Evolutionary conservation across 495 filamentous ascomycete species (phyloP).

Genomic region (Penicillium atrosanguineum): DNA sequence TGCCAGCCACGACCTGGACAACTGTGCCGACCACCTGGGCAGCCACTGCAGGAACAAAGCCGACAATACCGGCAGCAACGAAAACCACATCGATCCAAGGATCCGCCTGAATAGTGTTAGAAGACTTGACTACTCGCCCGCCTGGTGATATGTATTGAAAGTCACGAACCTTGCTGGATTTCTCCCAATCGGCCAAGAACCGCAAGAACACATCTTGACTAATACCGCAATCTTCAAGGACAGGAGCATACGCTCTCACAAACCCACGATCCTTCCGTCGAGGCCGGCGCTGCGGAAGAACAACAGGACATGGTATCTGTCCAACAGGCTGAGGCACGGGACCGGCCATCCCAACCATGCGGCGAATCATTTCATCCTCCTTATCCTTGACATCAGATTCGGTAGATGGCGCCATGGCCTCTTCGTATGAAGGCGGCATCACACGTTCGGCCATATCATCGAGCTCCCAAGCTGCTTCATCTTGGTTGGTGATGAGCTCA

Average conservation of each 20-base stretch:
- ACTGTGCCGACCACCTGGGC: constrained; percentile 5
- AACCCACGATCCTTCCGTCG: constrained; percentile 20
- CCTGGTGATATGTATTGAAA: neutral
- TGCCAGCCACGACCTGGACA: constrained; percentile 8
- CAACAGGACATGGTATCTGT: constrained; percentile 20
- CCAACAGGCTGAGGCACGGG: neutral
- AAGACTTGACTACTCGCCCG: too few species aligned
- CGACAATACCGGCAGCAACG: constrained; percentile 5
- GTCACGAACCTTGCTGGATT: constrained; percentile 11
- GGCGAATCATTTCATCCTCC: constrained; percentile 7
- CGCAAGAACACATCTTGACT: constrained; percentile 16
- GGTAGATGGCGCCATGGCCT: neutral
- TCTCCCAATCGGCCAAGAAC: constrained; percentile 11
- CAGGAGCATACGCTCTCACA: constrained; percentile 10
- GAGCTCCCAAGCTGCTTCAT: constrained; percentile 19
- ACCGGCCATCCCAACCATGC: constrained; percentile 15
- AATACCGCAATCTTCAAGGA: constrained; percentile 13
- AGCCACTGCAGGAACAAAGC: constrained; percentile 2
- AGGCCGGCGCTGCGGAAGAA: constrained; percentile 26
- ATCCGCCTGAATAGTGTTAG: constrained; percentile 3
- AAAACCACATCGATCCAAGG: constrained; percentile 13
- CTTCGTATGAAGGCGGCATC: constrained; percentile 1
- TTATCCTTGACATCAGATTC: constrained; percentile 4
- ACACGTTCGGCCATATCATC: constrained; percentile 16
- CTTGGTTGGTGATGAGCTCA: constrained; percentile 1